Evolutionary conservation across 441 rosid species (phyloP), one percentile per base, ranked within the genome.

Genomic region (Populus hybrid): DNA sequence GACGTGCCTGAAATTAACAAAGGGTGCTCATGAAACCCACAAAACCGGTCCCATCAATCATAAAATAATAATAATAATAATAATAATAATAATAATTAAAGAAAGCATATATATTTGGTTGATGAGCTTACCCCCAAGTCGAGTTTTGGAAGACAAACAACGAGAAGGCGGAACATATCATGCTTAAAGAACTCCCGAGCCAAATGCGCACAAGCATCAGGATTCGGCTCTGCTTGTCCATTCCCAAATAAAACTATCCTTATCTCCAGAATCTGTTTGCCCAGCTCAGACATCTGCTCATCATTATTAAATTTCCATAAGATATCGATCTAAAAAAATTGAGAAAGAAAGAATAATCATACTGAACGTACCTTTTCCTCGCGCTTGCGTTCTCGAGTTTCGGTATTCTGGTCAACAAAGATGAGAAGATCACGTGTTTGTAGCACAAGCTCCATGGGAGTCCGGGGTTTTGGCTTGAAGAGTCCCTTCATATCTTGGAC

Each of bases 391-490:
- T 88, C 89, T 6, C 86, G 88, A 46, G 78, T 24, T 64, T 74
- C 80, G 9, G 70, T 14, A 59, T 67, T 32, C 67, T 80, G 84
- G 46, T 83, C 80, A 40, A 81, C 81, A 68, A 67, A 89, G 70
- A 85, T 77, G 67, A 95, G 91, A 74, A 95, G 97, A 74, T 93
- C 95, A 38, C 97, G 95, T 21, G 92, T 83, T 69, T 89, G 98
- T 12, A 93, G 92, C 65, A 95, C 97, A 77, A 91, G 81, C 77
- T 93, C 99, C 68, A 82, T 82, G 0, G 99, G 97, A 42, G 99
- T 93, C 8, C 92, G 92, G 8, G 95, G 92, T 85, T 93, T 95
- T 8, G 98, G 86, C 86, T 95, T 95, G 85, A 95, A 95, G 23
- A 93, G 85, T 4, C 99, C 93, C 80, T 95, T 95, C 99, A 93